Conservation (phyloP, 1,284 basidiomycete species). For the Garcileccinum viscosum region DNA sequence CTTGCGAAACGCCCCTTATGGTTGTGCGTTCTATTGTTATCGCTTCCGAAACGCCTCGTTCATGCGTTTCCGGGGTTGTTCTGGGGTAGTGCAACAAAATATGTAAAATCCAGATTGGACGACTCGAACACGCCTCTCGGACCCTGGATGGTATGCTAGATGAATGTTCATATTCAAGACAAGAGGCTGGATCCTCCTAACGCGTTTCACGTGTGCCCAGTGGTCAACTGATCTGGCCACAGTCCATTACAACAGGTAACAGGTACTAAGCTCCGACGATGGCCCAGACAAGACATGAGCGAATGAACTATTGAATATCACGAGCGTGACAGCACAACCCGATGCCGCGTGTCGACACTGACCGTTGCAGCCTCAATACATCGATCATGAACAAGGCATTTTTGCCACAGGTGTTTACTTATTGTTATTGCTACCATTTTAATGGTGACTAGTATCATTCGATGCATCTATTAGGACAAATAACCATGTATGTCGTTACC, state of each 20-base stretch:
- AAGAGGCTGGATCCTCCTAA: neutral
- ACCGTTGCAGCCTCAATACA: neutral
- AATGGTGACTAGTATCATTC: constrained; percentile 45
- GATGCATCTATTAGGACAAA: constrained; percentile 4
- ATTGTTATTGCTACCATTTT: constrained; percentile 42
- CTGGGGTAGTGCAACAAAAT: neutral
- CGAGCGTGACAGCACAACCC: neutral
- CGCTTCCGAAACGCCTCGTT: neutral
- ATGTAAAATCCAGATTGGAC: neutral
- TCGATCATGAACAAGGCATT: neutral
- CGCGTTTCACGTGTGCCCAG: neutral
- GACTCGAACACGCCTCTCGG: neutral
- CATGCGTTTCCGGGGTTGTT: neutral
- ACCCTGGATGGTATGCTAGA: neutral
- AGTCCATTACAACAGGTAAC: neutral
- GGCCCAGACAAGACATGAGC: neutral
- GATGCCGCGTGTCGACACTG: neutral
- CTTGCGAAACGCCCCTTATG: neutral
- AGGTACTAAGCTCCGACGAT: neutral
- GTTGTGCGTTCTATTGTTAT: neutral
- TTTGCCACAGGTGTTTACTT: constrained; percentile 24
- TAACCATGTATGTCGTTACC: neutral
- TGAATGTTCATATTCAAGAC: neutral
- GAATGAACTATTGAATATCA: neutral
- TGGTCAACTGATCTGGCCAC: neutral